Percentiles rank a stretch among this genome's conserved stretches.
Evolutionary conservation across 345 rosid genomes (phyloP).

Genomic region (Syzygium jambos): DNA sequence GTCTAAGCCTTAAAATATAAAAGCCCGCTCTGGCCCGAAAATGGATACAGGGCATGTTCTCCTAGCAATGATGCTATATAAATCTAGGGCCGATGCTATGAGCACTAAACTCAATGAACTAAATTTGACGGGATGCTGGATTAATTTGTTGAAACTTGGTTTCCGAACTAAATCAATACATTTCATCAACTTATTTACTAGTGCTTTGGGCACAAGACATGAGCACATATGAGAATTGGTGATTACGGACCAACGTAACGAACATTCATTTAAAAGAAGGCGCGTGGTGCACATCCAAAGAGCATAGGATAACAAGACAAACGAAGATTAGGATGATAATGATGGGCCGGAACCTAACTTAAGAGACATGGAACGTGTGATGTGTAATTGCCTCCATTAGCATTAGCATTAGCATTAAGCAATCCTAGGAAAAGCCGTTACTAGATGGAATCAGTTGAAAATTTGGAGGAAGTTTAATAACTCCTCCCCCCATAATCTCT

Average conservation of each 20-base stretch:
- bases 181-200: neutral
- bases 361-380: neutral
- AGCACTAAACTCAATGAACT: neutral
- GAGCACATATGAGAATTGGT: too few relatives aligned
- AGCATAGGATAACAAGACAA: neutral
- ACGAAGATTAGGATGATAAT: neutral
- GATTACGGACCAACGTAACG: neutral
- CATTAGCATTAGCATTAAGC: neutral
- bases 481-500: neutral
- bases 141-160: neutral
- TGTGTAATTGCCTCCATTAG: neutral
- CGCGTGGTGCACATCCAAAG: neutral
- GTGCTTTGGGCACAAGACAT: neutral
- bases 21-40: neutral
- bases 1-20: neutral
- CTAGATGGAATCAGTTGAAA: neutral
- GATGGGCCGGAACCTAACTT: neutral
- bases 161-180: neutral
- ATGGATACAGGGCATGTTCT: neutral
- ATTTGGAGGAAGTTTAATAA: neutral
- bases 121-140: neutral
- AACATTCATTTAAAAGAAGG: neutral
- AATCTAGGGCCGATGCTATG: neutral
- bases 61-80: neutral
- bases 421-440: neutral